Conservation (phyloP, 352 stramenopile species). For the Pythium insidiosum region DNA sequence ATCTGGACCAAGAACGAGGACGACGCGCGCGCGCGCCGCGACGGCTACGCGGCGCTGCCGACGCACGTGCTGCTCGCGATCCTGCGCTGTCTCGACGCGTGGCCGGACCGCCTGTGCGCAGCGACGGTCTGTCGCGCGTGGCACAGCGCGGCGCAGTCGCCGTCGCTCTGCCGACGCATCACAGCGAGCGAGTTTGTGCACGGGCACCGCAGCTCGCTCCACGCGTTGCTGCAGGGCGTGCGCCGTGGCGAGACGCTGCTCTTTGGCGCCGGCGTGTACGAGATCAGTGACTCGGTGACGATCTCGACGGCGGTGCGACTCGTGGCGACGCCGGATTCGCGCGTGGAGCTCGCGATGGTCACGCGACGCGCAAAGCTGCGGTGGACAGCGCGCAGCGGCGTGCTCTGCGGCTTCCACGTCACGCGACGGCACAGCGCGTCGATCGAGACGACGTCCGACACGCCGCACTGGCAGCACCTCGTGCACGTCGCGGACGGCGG, state of each 20-base stretch:
- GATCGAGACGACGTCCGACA: constrained; percentile 10
- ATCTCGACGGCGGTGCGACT: constrained; percentile 40
- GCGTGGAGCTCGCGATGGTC: constrained; percentile 67
- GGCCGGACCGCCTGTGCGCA: constrained; percentile 35
- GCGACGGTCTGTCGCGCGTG: constrained; percentile 52
- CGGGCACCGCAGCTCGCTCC: constrained; percentile 2
- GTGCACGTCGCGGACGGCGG: constrained; percentile 35
- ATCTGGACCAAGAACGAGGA: constrained; percentile 88
- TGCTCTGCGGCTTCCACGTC: constrained; percentile 61
- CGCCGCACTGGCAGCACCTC: constrained; percentile 51
- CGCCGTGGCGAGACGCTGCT: constrained; percentile 39
- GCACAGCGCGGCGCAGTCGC: constrained; percentile 29
- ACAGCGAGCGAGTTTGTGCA: constrained; percentile 36
- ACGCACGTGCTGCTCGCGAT: constrained; percentile 67
- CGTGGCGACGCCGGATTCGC: constrained; percentile 37
- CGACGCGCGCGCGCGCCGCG: constrained; percentile 41
- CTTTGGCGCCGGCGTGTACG: constrained; percentile 65
- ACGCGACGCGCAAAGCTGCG: constrained; percentile 30
- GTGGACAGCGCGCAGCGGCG: constrained; percentile 49
- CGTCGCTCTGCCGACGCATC: constrained; percentile 37
- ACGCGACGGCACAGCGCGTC: constrained; percentile 22
- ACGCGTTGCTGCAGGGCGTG: constrained; percentile 22
- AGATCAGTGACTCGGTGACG: constrained; percentile 33
- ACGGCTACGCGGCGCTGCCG: constrained; percentile 78
- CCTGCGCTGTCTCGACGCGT: constrained; percentile 79